Evolutionary conservation across 1,284 basidiomycete genomes (phyloP), one percentile per base, ranked within the genome.

Genomic region (Marasmius oreades): DNA sequence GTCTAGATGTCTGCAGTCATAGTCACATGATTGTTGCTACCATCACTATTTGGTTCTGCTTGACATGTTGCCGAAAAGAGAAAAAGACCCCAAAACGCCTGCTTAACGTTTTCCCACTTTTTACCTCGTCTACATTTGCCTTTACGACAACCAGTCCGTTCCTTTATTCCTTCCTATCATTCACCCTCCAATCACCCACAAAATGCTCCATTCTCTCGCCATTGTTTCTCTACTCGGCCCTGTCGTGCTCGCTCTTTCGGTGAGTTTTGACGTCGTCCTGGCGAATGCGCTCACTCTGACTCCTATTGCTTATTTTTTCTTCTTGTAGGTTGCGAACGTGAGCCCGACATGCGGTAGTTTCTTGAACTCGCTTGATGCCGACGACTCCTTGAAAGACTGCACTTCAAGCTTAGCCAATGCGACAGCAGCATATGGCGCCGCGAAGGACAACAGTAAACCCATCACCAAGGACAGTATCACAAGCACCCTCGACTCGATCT

Each of bases 371-470:
- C 77, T 97, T 55, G 84, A 95, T 76, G 68, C 64, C 43, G 80
- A 95, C 72, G 37, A 76, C 1, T 67, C 62, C 45, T 72, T 96
- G 52, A 63, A 76, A 0, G 61, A 75, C 14, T 96, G 93, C 77
- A 80, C 89, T 7, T 66, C 69, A 1, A 74, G 89, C n/a, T 71
- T 95, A 63, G 76, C 82, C 61, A 70, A 74, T 42, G 85, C 88
- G 6, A 85, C 90, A 42, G 61, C 79, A 22, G 67, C 73, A 34
- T 93, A 87, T 67, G 75, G 77, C 24, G 84, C 89, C 3, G 72
- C 74, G 1, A 70, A 71, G 31, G 77, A 67, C 63, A 62, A 73
- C 14, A 64, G 75, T 39, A 68, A 31, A 31, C 4, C 72, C 31
- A 64, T 72, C 55, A 67, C 78, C 18, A 73, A 79, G n/a, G 61